Evolutionary conservation across 208 protist genomes (phyloP).

Genomic region (Porcisia deanei): DNA sequence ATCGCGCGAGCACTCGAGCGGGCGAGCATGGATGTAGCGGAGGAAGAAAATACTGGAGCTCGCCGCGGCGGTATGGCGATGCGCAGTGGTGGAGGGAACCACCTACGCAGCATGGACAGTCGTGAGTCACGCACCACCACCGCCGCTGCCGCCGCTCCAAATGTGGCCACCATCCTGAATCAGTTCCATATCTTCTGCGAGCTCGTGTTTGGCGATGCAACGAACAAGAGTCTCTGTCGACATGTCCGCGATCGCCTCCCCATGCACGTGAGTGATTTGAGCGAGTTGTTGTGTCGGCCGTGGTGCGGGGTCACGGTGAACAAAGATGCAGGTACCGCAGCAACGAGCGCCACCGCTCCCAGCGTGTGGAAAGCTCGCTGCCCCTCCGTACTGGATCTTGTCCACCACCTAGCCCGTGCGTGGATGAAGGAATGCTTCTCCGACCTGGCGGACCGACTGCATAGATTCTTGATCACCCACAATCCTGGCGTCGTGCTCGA

Average conservation of each 20-base stretch:
- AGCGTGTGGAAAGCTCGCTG: slow-evolving; percentile 4
- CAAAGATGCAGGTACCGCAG: no score
- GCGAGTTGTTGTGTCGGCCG: slow-evolving; percentile 17
- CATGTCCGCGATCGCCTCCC: slow-evolving; percentile 28
- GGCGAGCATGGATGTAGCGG: neutral
- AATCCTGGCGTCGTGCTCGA: slow-evolving; percentile 24
- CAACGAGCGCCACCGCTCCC: neutral
- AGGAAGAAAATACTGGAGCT: neutral
- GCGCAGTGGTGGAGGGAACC: neutral
- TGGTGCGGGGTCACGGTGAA: neutral
- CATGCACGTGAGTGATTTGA: slow-evolving; percentile 11
- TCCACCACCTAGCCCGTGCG: slow-evolving; percentile 29
- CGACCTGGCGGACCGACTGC: slow-evolving; percentile 6
- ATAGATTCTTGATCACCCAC: slow-evolving; percentile 18
- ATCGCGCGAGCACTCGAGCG: slow-evolving; percentile 20
- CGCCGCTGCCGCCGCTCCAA: neutral
- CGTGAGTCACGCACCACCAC: neutral
- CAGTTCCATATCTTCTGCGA: slow-evolving; percentile 18
- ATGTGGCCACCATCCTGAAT: neutral
- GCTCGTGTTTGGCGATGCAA: slow-evolving; percentile 19
- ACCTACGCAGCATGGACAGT: neutral
- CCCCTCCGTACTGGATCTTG: slow-evolving; percentile 33
- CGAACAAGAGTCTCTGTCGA: slow-evolving; percentile 18
- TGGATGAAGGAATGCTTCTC: slow-evolving; percentile 36
- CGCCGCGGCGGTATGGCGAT: neutral